Evolutionary conservation across 371 early-diverging fungal species (phyloP).

Genomic region (Mucor plumbeus): DNA sequence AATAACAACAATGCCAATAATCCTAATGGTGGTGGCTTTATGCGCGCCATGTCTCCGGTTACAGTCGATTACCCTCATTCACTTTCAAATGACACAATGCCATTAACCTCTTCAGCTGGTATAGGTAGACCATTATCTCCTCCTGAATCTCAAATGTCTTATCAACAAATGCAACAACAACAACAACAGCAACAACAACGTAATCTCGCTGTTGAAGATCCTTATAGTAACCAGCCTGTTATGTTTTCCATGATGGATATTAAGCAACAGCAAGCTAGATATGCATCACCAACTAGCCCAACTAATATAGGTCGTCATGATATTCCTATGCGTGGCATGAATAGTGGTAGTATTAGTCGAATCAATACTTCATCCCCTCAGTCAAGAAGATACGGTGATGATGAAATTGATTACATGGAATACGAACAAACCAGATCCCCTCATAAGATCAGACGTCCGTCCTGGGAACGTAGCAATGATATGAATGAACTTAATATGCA

Average conservation of each 20-base stretch:
- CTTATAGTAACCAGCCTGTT: conserved; percentile 43
- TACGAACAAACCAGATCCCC: conserved; percentile 19
- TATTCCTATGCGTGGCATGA: conserved; percentile 22
- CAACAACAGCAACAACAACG: background rate
- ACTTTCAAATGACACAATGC: conserved; percentile 27
- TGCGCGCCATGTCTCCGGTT: conserved; percentile 49
- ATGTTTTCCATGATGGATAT: conserved; percentile 47
- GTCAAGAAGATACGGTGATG: conserved; percentile 7
- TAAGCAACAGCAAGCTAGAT: background rate
- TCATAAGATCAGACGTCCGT: conserved; percentile 20
- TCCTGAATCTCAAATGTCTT: background rate
- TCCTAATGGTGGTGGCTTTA: conserved; percentile 30
- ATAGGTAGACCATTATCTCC: conserved; percentile 30
- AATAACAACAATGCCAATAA: conserved; percentile 6
- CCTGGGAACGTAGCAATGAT: conserved; percentile 25
- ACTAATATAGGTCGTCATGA: conserved; percentile 1
- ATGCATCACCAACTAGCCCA: background rate
- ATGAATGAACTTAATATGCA: conserved; percentile 6
- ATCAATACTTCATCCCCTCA: conserved; percentile 12
- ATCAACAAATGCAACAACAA: background rate
- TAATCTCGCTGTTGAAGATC: conserved; percentile 42
- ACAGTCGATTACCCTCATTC: conserved; percentile 38
- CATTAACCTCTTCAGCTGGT: conserved; percentile 28
- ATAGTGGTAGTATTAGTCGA: background rate
- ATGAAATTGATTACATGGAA: background rate